These are phyloP conservation scores for Plantago coronopus DNA, from an alignment of 305 asterid genomes.

Conservation along the genomic window DNA sequence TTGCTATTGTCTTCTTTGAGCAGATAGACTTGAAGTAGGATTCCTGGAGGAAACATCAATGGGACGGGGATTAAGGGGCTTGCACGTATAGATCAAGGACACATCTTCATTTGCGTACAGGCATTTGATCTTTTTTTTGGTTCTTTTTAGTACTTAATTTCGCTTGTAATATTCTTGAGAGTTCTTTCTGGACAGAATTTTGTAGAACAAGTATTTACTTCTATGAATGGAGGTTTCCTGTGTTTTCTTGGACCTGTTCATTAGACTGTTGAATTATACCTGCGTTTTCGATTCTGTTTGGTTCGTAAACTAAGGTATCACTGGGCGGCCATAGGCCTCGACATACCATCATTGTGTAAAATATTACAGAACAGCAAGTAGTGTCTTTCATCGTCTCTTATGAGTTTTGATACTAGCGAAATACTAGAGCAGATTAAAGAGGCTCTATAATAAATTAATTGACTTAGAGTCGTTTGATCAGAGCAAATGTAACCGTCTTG, in stretches of 20 bases:
- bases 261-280: not conserved
- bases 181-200: conserved; percentile 25
- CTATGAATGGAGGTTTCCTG: conserved; percentile 13
- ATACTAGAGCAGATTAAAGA: too few species aligned
- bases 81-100: conserved; percentile 20
- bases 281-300: too few species aligned
- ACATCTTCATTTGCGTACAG: conserved; percentile 21
- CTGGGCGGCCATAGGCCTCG: too few species aligned
- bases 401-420: too few species aligned
- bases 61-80: conserved; percentile 20
- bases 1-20: conserved; percentile 1
- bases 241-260: conserved; percentile 12
- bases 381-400: too few species aligned
- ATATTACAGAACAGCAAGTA: too few species aligned
- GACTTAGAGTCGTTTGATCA: too few species aligned
- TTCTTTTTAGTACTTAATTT: conserved; percentile 19
- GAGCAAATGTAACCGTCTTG: too few species aligned
- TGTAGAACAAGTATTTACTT: conserved; percentile 27
- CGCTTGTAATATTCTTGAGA: conserved; percentile 27
- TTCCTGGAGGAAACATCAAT: conserved; percentile 19
- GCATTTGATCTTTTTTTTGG: conserved; percentile 16
- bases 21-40: conserved; percentile 17
- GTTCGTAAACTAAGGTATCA: too few species aligned
- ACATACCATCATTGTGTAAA: not conserved
- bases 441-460: too few species aligned